Evolutionary conservation across 495 filamentous ascomycete species (phyloP), one percentile per base, ranked within the genome.

Genomic region (Penicillium egyptiacum): DNA sequence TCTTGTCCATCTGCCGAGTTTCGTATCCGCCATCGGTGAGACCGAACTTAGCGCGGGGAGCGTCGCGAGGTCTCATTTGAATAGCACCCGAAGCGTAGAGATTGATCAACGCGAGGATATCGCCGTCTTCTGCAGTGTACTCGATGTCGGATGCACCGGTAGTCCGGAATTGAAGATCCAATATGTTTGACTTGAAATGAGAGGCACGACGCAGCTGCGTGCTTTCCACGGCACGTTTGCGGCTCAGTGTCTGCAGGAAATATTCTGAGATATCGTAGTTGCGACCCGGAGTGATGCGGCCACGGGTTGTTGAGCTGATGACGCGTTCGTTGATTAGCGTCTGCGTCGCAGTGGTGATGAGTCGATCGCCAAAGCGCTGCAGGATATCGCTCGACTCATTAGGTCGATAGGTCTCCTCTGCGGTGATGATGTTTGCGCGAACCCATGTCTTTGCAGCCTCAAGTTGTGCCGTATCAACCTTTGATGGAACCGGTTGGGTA

Each of bases 21-120:
- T 87, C 78, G 66, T 96, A 95, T 73, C 84, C 81, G 4, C 84
- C 85, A 45, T 89, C 84, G 28, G 68, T 77, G 14, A 92, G 82
- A 25, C 92, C 92, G 70, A 86, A 90, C 54, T 85, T 84, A 55
- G 88, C 83, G 47, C 82, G 72, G 0, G 87, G 88, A 3, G 85
- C 76, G 52, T 88, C 79, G 4, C 75, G 68, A 0, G 84, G 77
- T 5, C 77, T 64, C 9, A 89, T 51, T n/a, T 66, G 75, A 33
- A 95, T 68, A 17, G 80, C 77, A 0, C 83, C 80, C 25, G 78
- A 55, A 0, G 86, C 84, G 35, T 86, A 72, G 23, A 96, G 78
- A 63, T 92, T 89, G 22, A 85, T 76, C 43, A 90, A 56, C 6
- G 83, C 87, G 63, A 95, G 79, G 39, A 88, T 82, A 33, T 86